Evolutionary conservation across 2,329 filamentous ascomycete species (phyloP), one percentile per base, ranked within the genome.

Genomic region (Teratosphaeria destructans): DNA sequence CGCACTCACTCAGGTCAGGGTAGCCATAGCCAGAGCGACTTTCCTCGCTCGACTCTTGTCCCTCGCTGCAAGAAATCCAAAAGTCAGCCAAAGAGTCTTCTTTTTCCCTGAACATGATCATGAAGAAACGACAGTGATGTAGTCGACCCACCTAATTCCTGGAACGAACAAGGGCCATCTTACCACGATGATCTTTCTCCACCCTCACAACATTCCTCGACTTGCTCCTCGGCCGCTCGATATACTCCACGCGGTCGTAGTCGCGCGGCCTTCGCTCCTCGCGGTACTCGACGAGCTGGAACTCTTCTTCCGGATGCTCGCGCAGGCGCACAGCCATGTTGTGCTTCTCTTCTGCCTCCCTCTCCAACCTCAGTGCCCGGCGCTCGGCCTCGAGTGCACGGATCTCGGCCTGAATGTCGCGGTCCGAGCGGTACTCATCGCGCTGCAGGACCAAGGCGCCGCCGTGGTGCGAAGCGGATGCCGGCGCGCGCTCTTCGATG

Each of bases 171-270:
- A 92, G 85, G 80, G 86, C 84, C 85, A 94, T 86, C 88, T 87
- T 94, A 95, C 92, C 91, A 91, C 89, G 94, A 81, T 87, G 87
- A 78, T 96, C 90, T 80, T 88, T 90, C 77, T 90, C 88, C 68
- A 96, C 85, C 67, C 87, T 81, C 63, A 88, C 78, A 58, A 85
- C 75, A 61, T 85, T 82, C 56, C 80, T 75, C 47, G 74, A 73
- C 26, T 70, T 70, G 59, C 68, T 72, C 52, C 66, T 79, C 68
- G 67, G 77, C 64, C 71, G 65, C 81, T 75, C 71, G 34, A 69
- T 70, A 58, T 76, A 73, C 61, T 85, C 86, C 52, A 89, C 73
- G 16, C 43, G 16, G 10, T 49, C 43, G 54, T 89, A 79, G 37
- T 89, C 85, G 58, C 85, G 82, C 54, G 62, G 59, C 56, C 61